phyloP scores from a whole-genome alignment of 305 asterid genomes.

The Nicotiana rustica region DNA sequence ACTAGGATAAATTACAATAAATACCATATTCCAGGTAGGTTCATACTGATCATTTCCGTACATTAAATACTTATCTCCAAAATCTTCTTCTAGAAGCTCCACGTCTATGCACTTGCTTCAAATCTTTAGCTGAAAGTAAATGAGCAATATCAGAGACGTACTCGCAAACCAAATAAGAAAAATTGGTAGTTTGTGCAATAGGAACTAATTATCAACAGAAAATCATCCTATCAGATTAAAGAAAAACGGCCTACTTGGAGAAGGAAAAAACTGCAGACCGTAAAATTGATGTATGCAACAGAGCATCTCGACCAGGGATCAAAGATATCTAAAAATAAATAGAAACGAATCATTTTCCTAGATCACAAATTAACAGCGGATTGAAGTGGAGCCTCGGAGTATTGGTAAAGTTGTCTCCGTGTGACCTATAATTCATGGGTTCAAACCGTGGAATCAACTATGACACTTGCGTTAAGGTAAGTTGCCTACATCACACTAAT shows the following conservation, averaged over 20 bases:
- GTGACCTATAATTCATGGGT: no score
- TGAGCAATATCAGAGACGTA: not conserved
- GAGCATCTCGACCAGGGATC: not conserved
- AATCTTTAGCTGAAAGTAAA: slow-evolving; percentile 56
- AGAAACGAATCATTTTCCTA: not conserved
- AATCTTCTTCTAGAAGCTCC: slow-evolving; percentile 55
- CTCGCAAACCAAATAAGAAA: not conserved
- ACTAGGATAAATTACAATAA: not conserved
- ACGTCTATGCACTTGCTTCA: slow-evolving; percentile 53
- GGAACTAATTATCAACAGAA: not conserved
- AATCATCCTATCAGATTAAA: not conserved
- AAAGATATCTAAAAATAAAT: not conserved
- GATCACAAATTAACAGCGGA: not conserved
- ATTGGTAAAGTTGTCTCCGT: no score
- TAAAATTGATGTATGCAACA: not conserved
- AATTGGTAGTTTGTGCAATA: not conserved
- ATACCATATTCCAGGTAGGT: not conserved
- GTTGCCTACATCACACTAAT: not conserved
- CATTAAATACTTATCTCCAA: slow-evolving; percentile 49
- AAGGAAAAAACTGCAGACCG: not conserved
- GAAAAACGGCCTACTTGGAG: slow-evolving; percentile 21
- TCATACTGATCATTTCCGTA: slow-evolving; percentile 35
- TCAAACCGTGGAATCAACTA: no score
- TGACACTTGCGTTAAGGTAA: no score
- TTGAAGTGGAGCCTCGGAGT: no score